Conservation (phyloP, 371 early-diverging fungal genomes). For the Mortierella sp. region DNA sequence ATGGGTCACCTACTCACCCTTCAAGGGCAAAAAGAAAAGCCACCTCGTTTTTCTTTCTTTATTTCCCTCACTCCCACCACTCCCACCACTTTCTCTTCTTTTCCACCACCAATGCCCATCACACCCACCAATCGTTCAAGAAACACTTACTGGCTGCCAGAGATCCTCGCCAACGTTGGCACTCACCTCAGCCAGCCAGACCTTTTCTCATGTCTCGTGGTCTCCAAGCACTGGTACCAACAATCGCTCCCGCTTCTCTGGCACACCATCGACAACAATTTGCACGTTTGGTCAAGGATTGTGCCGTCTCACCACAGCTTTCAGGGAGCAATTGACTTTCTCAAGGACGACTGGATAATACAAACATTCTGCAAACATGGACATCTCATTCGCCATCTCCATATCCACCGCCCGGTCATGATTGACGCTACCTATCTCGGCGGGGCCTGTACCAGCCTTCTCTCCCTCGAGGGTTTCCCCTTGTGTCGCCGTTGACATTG, state of each 20-base stretch:
- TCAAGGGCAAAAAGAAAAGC: no score
- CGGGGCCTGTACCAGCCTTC: background rate
- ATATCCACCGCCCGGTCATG: background rate
- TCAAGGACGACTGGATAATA: background rate
- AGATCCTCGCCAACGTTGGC: no score
- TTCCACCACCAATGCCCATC: no score
- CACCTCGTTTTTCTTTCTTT: no score
- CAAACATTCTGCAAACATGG: background rate
- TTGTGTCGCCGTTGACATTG: no score
- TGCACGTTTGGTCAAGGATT: background rate
- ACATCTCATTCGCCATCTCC: background rate
- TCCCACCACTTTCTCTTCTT: no score
- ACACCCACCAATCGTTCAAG: no score
- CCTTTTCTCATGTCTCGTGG: background rate
- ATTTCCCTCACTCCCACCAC: no score
- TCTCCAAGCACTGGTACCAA: background rate
- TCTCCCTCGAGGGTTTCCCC: background rate
- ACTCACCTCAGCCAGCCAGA: background rate
- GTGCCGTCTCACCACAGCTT: no score
- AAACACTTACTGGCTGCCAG: no score
- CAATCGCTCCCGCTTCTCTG: background rate
- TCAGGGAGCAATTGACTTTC: background rate
- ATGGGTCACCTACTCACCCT: no score
- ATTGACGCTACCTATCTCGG: background rate
- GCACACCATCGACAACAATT: background rate